Percentiles rank a stretch among this genome's conserved stretches.
phyloP scores from a whole-genome alignment of 768 basidiomycete species.

The Trametes cinnabarina region DNA sequence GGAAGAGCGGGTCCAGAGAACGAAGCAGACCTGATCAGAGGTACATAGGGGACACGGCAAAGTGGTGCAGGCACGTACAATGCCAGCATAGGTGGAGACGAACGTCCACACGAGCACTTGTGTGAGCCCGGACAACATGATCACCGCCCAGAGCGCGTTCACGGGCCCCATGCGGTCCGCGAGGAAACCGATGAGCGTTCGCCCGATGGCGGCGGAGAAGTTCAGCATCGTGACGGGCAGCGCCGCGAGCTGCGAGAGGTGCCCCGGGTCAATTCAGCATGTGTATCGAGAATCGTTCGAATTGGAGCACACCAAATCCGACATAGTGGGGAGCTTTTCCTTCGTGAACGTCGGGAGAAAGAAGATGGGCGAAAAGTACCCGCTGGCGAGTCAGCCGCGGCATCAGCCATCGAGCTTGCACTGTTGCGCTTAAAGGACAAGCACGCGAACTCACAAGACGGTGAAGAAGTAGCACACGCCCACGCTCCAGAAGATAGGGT shows the following conservation, averaged over 20 bases:
- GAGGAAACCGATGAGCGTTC: slow-evolving; percentile 37
- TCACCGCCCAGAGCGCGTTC: slow-evolving; percentile 38
- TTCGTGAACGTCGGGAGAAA: slow-evolving; percentile 22
- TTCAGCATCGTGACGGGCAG: slow-evolving; percentile 24
- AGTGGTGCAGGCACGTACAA: slow-evolving; percentile 19
- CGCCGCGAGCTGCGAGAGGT: slow-evolving; percentile 9
- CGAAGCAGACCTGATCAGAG: background rate
- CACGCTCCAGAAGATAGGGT: slow-evolving; percentile 35
- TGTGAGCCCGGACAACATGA: slow-evolving; percentile 34
- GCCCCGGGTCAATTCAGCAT: background rate
- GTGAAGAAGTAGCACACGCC: slow-evolving; percentile 32
- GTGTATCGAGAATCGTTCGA: background rate
- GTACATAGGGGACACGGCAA: too few relatives aligned
- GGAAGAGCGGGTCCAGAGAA: background rate
- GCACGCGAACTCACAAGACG: slow-evolving; percentile 18
- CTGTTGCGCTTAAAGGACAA: too few relatives aligned
- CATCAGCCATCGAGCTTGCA: background rate
- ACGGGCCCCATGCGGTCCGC: slow-evolving; percentile 39
- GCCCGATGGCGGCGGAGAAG: slow-evolving; percentile 20
- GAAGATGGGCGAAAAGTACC: slow-evolving; percentile 21
- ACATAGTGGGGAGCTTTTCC: slow-evolving; percentile 16
- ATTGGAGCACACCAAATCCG: slow-evolving; percentile 12
- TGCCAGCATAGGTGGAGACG: slow-evolving; percentile 31
- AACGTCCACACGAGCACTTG: slow-evolving; percentile 42
- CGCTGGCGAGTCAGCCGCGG: slow-evolving; percentile 2